Base-by-base conservation (phyloP, 305 asterid species). In the Plantago coronopus region DNA sequence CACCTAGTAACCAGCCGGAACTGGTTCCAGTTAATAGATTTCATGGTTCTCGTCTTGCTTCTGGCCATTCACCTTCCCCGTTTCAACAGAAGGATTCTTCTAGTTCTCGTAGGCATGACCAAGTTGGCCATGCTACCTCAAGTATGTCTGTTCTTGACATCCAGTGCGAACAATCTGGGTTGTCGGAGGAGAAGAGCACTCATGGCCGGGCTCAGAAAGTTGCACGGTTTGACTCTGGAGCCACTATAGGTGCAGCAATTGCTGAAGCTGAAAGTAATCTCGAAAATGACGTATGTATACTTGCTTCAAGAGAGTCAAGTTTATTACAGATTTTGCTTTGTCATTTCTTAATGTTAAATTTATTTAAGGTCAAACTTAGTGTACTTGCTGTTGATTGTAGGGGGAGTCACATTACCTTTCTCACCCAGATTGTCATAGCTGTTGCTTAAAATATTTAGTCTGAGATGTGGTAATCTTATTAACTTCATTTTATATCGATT, bases 31-130 rank as follows among this genome's bases (percentile, higher is more conserved):
- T 94, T 73, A 63, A 87, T 70, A 84, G 90, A 38, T 94, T 85
- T 80, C 83, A 70, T 51, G 97, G 97, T 68, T 87, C 97, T 63
- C 97, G 97, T 64, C 97, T 94, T 55, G 97, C 97, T 68, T 89
- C 96, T 62, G 99, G 89, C 64, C 90, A 85, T 62, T 65, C 81
- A 56, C 82, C 95, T 65, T 84, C 99, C 27, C 99, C 99, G 54
- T 89, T 64, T 74, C 79, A 80, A 63, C 84, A 54, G 44, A 72
- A 80, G 38, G 81, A 72, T 57, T 57, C 77, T 68, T 64, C 75
- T 22, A 54, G 64, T 44, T 70, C 81, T 29, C 57, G 17, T 59
- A 79, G 76, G 62, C 75, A 60, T 7, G 74, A 79, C 75, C 80
- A 79, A 42, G 68, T 76, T 74, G 77, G 88, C 55, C 82, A 77